Conservation (phyloP, 371 early-diverging fungal genomes). For the Lichtheimia ornata region DNA sequence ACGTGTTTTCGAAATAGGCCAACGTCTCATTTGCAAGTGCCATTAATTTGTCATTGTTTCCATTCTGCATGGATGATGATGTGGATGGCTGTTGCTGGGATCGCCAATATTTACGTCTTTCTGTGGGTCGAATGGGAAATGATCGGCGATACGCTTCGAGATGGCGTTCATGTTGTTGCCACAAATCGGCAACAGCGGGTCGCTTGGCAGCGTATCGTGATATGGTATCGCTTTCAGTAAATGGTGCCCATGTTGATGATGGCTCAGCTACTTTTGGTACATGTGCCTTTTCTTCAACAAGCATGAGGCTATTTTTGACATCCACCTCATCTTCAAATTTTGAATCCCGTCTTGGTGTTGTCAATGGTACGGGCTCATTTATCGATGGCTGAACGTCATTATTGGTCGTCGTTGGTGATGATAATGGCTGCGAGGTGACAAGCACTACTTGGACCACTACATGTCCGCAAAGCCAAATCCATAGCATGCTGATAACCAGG, state of each 20-base stretch:
- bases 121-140: neutral
- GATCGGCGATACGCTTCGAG: neutral
- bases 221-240: neutral
- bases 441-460: neutral
- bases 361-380: neutral
- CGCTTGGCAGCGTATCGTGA: neutral
- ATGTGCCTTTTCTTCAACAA: neutral
- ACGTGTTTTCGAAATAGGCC: conserved; percentile 1
- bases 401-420: neutral
- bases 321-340: neutral
- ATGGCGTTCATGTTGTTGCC: neutral
- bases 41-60: neutral
- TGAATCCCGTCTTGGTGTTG: neutral
- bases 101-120: neutral
- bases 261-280: no score
- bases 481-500: no score
- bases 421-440: neutral
- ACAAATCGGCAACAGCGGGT: neutral
- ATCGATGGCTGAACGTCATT: neutral
- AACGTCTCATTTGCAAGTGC: neutral
- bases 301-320: neutral
- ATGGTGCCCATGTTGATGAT: neutral
- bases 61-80: no score
- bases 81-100: neutral
- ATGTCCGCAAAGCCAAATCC: no score